A percentile compares a stretch with the other conserved stretches of the same genome.
phyloP scores from a whole-genome alignment of 2,329 filamentous ascomycete genomes.

The Aspergillus sp. region DNA sequence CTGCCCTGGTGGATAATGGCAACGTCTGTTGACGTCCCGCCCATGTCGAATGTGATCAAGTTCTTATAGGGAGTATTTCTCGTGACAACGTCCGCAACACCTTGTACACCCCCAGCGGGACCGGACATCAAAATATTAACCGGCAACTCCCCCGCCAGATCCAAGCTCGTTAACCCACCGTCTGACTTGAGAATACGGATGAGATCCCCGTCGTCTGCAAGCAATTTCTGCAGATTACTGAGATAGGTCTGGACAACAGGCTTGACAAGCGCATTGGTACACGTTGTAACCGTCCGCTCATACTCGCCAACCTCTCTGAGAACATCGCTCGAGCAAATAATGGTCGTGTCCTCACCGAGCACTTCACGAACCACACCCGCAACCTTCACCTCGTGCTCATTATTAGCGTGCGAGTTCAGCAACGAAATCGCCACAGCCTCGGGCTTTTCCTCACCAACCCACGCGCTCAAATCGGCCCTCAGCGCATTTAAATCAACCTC shows the following conservation, averaged over 20 bases:
- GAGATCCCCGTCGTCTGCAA: conserved; percentile 43
- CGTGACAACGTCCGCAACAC: conserved; percentile 48
- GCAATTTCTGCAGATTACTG: conserved; percentile 39
- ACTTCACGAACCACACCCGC: conserved; percentile 43
- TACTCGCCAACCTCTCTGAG: conserved; percentile 52
- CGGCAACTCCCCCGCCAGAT: conserved; percentile 46
- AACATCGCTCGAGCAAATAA: conserved; percentile 49
- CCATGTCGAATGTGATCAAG: conserved; percentile 53
- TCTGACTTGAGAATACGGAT: conserved; percentile 54
- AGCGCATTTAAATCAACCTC: conserved; percentile 43
- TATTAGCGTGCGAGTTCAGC: conserved; percentile 50
- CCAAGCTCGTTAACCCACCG: conserved; percentile 48
- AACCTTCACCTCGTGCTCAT: conserved; percentile 43
- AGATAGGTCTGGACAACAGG: conserved; percentile 50
- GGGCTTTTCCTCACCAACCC: conserved; percentile 38
- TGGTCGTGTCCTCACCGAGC: conserved; percentile 43
- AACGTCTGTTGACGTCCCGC: conserved; percentile 52
- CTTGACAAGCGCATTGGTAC: conserved; percentile 51
- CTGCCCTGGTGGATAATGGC: conserved; percentile 47
- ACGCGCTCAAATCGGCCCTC: conserved; percentile 30
- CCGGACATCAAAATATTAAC: conserved; percentile 54
- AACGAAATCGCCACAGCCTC: conserved; percentile 50
- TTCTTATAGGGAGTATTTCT: conserved; percentile 50
- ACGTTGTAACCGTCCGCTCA: conserved; percentile 50
- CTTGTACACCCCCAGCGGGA: conserved; percentile 52